Base-by-base conservation (phyloP, 2,329 filamentous ascomycete species). In the Teratosphaeriaceae sp. region DNA sequence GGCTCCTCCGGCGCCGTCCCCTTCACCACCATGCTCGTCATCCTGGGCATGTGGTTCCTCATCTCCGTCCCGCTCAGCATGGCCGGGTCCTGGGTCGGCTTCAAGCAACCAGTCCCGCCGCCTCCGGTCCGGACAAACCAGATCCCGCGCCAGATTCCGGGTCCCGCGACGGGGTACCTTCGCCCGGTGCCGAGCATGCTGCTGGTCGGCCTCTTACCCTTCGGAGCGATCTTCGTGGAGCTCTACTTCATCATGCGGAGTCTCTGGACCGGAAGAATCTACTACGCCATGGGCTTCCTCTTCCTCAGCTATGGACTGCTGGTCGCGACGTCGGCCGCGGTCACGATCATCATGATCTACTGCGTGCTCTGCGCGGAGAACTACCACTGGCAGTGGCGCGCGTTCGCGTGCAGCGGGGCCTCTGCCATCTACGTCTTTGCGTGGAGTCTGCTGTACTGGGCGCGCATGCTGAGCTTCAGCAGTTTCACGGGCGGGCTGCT, bases 241-340 rank as follows among this genome's bases (percentile, higher is more conserved):
- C 80, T 98, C 2, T 97, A 95, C 75, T 97, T 97, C 68, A 96
- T 98, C 72, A 94, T 98, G 87, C 94, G 84, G 69, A 94, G 87
- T 20, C 90, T 98, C 62, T 98, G 92, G 92, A 95, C 94, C 68
- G 90, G 84, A 72, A 88, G 92, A 68, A 92, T 98, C 53, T 98
- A 98, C 75, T 98, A 98, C 76, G 98, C 98, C 92, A 98, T 98
- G 59, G 92, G 92, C 18, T 98, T 98, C 75, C 73, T 98, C 26
- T 98, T 98, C 74, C 77, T 98, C 44, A 96, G 89, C 74, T 98
- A 95, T 61, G 89, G 86, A 9, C 78, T 98, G 38, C 96, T 98
- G 88, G 88, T 97, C 56, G 85, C 95, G 56, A 97, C 92, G 1
- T 88, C 85, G 46, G 90, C 90, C 0, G 84, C 89, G 1, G 90